Base-by-base conservation (phyloP, 2,329 filamentous ascomycete genomes). In the Lachnellula willkommii region DNA sequence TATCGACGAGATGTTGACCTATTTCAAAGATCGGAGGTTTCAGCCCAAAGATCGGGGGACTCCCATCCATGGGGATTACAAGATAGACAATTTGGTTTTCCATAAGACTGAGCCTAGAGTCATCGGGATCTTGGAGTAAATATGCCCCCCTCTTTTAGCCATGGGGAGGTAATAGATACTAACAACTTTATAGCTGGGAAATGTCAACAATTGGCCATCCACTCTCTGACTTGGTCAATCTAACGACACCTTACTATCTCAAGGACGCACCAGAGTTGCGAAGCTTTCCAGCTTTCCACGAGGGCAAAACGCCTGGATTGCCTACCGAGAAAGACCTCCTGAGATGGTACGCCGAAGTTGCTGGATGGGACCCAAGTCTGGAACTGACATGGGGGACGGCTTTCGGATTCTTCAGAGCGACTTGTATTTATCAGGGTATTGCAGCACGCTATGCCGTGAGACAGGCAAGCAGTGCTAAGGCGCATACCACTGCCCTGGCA, bases 201-300 rank as follows among this genome's bases (percentile, higher is more conserved):
- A 96, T 99, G 90, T 91, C 90, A 37, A 97, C 94, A 0, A 86
- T 96, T 53, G 94, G 94, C n/a, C 93, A 99, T 71, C 94, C 94
- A 1, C 81, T 97, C 22, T 93, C 89, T 5, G 94, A 99, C 70
- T 77, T 97, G 42, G 85, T 86, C 71, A 97, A 97, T 73, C 77
- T 97, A 17, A 71, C 85, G 26, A 76, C 75, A 7, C 79, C 79
- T 8, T 81, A 75, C 63, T 62, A 59, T 55, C 55, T 66, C 15
- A 60, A 60, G 36, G 40, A 61, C 43, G 63, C 61, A 32, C 58
- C 52, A 63, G 67, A 60, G 60, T 69, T 59, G 65, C 69, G 32
- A 69, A 71, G 53, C 71, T 72, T 40, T 62, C 71, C 45, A 61
- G 65, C 48, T 70, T 63, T 75, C 69, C 24, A 73, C 72, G 58